A percentile compares a stretch with the other conserved stretches of the same genome.
phyloP scores from a whole-genome alignment of 139 green algal genomes.

The Pleodorina starrii region DNA sequence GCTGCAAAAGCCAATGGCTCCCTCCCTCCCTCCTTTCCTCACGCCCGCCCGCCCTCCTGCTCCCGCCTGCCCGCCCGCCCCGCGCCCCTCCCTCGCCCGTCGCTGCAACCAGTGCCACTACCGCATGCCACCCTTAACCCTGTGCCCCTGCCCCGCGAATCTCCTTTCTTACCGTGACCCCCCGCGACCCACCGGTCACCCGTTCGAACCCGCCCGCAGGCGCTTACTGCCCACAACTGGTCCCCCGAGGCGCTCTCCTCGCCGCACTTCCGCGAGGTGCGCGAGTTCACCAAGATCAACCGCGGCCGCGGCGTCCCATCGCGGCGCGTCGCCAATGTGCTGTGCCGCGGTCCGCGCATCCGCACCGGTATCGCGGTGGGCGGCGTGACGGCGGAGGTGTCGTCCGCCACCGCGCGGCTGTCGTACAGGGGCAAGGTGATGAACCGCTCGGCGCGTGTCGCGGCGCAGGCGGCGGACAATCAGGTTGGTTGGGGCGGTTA shows the following conservation, averaged over 20 bases:
- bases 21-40: no score
- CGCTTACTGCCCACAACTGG: background rate
- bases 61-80: no score
- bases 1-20: no score
- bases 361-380: constrained; percentile 25
- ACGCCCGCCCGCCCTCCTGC: no score
- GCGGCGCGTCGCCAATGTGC: background rate
- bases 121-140: no score
- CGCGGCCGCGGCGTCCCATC: background rate
- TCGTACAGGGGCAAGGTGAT: constrained; percentile 52
- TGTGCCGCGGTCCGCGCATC: constrained; percentile 25
- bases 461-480: constrained; percentile 25
- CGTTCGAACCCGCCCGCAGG: no score
- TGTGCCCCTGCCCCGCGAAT: no score
- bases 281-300: background rate
- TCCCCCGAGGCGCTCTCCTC: background rate
- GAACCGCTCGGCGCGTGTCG: constrained; percentile 52
- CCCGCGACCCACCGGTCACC: no score
- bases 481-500: constrained; percentile 47
- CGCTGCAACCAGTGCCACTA: no score
- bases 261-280: background rate
- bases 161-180: no score
- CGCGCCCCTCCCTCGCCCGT: no score
- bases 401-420: constrained; percentile 19
- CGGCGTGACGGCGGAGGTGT: background rate